A percentile compares a stretch with the other conserved stretches of the same genome.
phyloP scores from a whole-genome alignment of 2,329 filamentous ascomycete species.

The Lecanoromycetidae sp. region DNA sequence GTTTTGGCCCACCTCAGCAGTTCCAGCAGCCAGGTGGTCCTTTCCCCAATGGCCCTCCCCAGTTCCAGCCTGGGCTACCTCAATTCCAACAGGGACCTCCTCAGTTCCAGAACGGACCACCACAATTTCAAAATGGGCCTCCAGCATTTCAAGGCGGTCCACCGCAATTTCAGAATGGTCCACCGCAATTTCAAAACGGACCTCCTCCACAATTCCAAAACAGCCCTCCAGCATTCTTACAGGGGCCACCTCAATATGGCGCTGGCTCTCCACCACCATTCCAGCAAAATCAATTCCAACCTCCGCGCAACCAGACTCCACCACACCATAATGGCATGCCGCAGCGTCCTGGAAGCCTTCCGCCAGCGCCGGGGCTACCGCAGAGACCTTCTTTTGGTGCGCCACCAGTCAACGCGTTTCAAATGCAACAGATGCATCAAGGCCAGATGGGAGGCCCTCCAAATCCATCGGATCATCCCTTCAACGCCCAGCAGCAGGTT shows the following conservation, averaged over 20 bases:
- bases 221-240: conserved; percentile 17
- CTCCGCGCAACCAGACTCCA: conserved; percentile 32
- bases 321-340: conserved; percentile 30
- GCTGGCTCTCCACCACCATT: conserved; percentile 28
- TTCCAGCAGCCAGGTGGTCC: conserved; percentile 22
- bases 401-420: conserved; percentile 40
- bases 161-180: conserved; percentile 16
- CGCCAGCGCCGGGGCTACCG: conserved; percentile 44
- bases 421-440: conserved; percentile 47
- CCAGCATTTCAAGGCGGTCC: conserved; percentile 17
- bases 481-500: conserved; percentile 19
- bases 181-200: conserved; percentile 24
- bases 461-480: conserved; percentile 19
- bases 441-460: conserved; percentile 33
- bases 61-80: conserved; percentile 23
- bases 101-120: conserved; percentile 12
- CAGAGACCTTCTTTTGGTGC: conserved; percentile 48
- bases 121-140: conserved; percentile 20
- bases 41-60: conserved; percentile 22
- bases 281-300: conserved; percentile 31
- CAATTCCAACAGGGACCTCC: conserved; percentile 17
- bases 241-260: conserved; percentile 20
- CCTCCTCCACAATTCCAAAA: conserved; percentile 23
- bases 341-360: conserved; percentile 42
- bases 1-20: conserved; percentile 17